Percentiles rank a stretch among this genome's conserved stretches.
Evolutionary conservation across 495 filamentous ascomycete genomes (phyloP).

Genomic region (Aspergillus heteromorphus): DNA sequence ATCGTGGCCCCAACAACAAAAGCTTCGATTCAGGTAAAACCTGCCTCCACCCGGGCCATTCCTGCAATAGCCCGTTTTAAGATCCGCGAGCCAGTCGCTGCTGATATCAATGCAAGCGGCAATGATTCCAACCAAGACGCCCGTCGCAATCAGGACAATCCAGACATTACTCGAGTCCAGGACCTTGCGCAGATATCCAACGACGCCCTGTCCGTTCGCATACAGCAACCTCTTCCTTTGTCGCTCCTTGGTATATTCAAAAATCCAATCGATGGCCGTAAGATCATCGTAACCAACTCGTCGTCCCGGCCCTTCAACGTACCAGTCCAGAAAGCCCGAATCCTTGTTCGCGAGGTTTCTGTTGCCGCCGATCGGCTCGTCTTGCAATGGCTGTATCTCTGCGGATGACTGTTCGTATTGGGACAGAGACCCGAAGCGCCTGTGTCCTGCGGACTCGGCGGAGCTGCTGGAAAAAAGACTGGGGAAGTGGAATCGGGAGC

Average conservation of each 20-base stretch:
- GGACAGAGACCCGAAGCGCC: conserved; percentile 16
- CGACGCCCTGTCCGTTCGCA: conserved; percentile 60
- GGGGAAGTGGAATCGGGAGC: conserved; percentile 49
- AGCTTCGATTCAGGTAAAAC: conserved; percentile 85
- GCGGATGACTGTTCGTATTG: conserved; percentile 19
- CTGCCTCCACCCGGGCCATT: conserved; percentile 66
- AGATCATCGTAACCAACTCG: conserved; percentile 94
- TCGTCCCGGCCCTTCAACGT: conserved; percentile 82
- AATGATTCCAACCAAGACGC: conserved; percentile 73
- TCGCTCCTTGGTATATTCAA: conserved; percentile 95
- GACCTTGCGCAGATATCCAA: conserved; percentile 66
- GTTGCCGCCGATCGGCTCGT: conserved; percentile 26
- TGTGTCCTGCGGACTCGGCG: conserved; percentile 16
- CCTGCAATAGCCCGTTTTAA: conserved; percentile 88
- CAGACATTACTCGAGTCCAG: conserved; percentile 87
- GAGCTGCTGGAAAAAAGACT: conserved; percentile 46
- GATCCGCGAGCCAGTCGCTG: conserved; percentile 90
- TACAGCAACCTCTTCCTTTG: conserved; percentile 75
- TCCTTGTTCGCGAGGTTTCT: conserved; percentile 54
- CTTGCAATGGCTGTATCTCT: conserved; percentile 1
- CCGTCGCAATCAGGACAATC: conserved; percentile 75
- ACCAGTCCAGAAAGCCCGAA: conserved; percentile 71
- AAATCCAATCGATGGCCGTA: conserved; percentile 99
- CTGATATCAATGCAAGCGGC: conserved; percentile 87
- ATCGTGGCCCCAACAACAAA: conserved; percentile 91